Base-by-base conservation (phyloP, 805 yeast species). In the Lipomyces sp. region DNA sequence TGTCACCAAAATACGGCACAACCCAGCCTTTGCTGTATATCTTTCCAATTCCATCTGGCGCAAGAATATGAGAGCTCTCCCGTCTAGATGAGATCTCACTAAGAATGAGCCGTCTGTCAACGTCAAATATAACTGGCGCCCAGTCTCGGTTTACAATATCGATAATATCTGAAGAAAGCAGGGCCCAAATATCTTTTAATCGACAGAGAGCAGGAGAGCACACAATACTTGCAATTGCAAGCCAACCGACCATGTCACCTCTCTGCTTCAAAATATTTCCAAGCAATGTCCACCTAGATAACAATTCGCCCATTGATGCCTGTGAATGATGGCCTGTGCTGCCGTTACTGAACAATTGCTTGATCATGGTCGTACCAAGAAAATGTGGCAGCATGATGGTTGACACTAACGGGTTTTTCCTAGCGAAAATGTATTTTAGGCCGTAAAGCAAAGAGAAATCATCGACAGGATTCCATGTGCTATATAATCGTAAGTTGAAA, bases 221-320 rank as follows among this genome's bases (percentile, higher is more conserved):
- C 1, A 93, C 82, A 1, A 89, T 83, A 0, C 95, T 87, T 0
- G 97, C 91, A 71, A 94, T 86, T 0, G 97, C 97, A 32, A 92
- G 80, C 98, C 98, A 94, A 37, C 95, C 88, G 0, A 92, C 93
- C 93, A 92, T 91, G 75, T 94, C 96, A 59, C 98, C 98, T 37
- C 85, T 80, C 66, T 85, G 85, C 73, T 91, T 95, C 68, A 94
- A 84, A 34, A 81, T 79, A 69, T 89, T 86, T 2, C 97, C 98
- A 55, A 94, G 80, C 67, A 87, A 86, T 54, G 93, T 89, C 98
- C 98, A 94, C 74, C 86, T 88, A 57, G 87, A 86, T 48, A 94
- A 76, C 3, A 92, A 73, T 53, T 84, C 78, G 11, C 0, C 96
- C 96, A 65, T 95, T 65, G 54, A 66, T 71, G 7, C 66, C 70